Base-by-base conservation (phyloP, 805 yeast genomes). In the Pichia ethanolica region DNA sequence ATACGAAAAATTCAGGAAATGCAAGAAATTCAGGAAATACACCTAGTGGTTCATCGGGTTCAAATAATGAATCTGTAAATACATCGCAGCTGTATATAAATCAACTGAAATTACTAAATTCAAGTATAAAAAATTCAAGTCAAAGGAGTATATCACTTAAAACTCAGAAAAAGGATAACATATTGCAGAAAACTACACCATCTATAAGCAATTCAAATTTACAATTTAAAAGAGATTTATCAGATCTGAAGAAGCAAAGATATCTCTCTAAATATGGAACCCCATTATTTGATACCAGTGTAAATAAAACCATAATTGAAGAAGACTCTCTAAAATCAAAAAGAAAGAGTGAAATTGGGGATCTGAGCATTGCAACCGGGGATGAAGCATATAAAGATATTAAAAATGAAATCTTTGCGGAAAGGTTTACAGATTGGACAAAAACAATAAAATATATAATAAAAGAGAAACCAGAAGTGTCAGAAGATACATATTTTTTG, bases 331-430 rank as follows among this genome's bases (percentile, higher is more conserved):
- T 14, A 9, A 28, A 26, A 5, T 36, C 8, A 4, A 55, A 51
- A 37, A 53, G 62, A 42, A 33, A 49, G 27, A 62, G 62, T 50
- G 54, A 56, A 6, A 49, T 50, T 50, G 62, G 62, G 7, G 63
- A 59, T 46, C 44, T 63, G 8, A 59, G 65, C 44, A 47, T 65
- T 34, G 65, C 53, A n/a, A 57, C 66, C 3, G 59, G 57, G 13
- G 48, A 59, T 3, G 67, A 61, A 35, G 48, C 56, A 4, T 63
- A 60, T 47, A 51, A 46, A 25, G 46, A 48, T 5, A 43, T 59
- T 10, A 59, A 56, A 39, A 42, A 42, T 2, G 47, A 55, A 7
- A 39, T 64, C 1, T 63, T 60, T 37, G 38, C 40, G 1, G 25
- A 46, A 7, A 41, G 51, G 7, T 56, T 55, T 35, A 37, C 27